A percentile compares a stretch with the other conserved stretches of the same genome.
phyloP scores from a whole-genome alignment of 306 rosid species.

The Aeschynomene evenia region DNA sequence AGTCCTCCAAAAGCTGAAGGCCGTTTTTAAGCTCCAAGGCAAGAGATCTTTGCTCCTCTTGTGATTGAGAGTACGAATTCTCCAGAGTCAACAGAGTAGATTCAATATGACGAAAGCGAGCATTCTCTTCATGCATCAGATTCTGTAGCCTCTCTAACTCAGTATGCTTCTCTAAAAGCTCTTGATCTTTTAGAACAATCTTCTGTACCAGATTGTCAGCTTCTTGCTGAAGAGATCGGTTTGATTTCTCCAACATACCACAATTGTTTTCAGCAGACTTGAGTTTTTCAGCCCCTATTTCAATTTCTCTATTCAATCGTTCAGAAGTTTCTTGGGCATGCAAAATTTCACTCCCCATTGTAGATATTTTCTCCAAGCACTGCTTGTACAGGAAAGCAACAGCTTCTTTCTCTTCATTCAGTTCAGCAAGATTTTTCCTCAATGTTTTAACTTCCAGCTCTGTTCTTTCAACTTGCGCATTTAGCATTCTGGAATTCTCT shows the following conservation, averaged over 20 bases:
- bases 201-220: slow-evolving; percentile 67
- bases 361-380: slow-evolving; percentile 66
- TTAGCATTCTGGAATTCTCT: slow-evolving; percentile 63
- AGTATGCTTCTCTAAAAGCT: slow-evolving; percentile 67
- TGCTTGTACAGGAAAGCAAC: slow-evolving; percentile 53
- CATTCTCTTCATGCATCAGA: slow-evolving; percentile 72
- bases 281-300: slow-evolving; percentile 53
- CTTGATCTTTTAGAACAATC: slow-evolving; percentile 69
- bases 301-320: slow-evolving; percentile 51
- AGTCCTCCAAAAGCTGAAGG: slow-evolving; percentile 70
- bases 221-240: slow-evolving; percentile 63
- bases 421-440: slow-evolving; percentile 45
- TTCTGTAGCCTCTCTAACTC: slow-evolving; percentile 74
- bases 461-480: slow-evolving; percentile 55
- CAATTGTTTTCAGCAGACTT: slow-evolving; percentile 60
- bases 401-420: slow-evolving; percentile 69
- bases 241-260: slow-evolving; percentile 62
- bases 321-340: slow-evolving; percentile 58
- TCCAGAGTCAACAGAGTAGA: slow-evolving; percentile 69
- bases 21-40: slow-evolving; percentile 81
- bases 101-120: slow-evolving; percentile 71
- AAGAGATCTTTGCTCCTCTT: slow-evolving; percentile 84
- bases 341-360: slow-evolving; percentile 69
- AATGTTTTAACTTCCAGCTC: slow-evolving; percentile 62
- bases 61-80: slow-evolving; percentile 70